Base-by-base conservation (phyloP, 2,329 filamentous ascomycete genomes). In the Fusarium coffeatum region DNA sequence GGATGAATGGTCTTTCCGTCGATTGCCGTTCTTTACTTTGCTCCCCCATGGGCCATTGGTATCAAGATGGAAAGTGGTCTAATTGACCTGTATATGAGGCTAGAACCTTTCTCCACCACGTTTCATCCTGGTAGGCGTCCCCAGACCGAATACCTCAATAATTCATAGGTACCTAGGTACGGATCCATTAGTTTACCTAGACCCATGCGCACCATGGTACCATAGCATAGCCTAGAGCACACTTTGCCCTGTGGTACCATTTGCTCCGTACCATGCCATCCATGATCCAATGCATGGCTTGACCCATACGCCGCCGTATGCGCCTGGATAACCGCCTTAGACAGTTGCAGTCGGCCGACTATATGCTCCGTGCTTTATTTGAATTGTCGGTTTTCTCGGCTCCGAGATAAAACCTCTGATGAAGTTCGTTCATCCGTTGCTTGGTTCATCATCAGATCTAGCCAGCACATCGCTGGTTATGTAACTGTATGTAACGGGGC, bases 301-400 rank as follows among this genome's bases (percentile, higher is more conserved):
- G 56, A 62, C 55, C 45, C 66, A 70, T 64, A 62, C 62, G 63
- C 49, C 48, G 30, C 67, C 34, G 55, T 50, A 67, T 56, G 68
- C 67, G 67, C 67, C 60, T 63, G 55, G 41, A 25, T 47, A 48
- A 46, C 40, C 60, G 57, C 34, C 22, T 45, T 18, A 37, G 64
- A 55, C 63, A 61, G 62, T 64, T 61, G 55, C 53, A 65, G 68
- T 74, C 63, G 70, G 63, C 71, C 72, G 70, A 69, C 68, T 32
- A 55, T 49, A 60, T 53, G 57, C 53, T 63, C 66, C 58, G 54
- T 70, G 68, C 58, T 53, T 68, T 64, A 62, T 47, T 66, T 51
- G 20, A 25, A 32, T 45, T 30, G 54, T 64, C 64, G 60, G 64
- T 59, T 66, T 60, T 59, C 57, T 74, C 72, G 72, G 72, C 72